phyloP scores from a whole-genome alignment of 768 basidiomycete species.

The Saitozyma podzolica region DNA sequence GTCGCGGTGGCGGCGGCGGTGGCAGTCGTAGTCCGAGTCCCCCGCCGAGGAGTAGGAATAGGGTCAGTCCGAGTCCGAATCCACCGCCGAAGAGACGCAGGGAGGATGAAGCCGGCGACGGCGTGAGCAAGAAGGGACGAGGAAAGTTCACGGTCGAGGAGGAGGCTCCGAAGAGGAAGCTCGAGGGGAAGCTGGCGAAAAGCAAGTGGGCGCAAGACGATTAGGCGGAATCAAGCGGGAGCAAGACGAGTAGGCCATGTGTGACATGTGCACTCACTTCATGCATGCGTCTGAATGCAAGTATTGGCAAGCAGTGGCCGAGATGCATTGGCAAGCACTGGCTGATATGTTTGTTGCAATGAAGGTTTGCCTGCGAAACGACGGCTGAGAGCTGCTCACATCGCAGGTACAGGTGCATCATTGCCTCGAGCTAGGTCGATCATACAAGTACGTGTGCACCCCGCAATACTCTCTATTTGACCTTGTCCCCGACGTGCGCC shows the following conservation, averaged over 20 bases:
- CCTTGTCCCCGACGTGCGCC: too few species aligned
- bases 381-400: too few species aligned
- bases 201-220: constrained; percentile 20
- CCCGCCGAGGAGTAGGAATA: constrained; percentile 8
- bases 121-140: constrained; percentile 18
- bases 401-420: too few species aligned
- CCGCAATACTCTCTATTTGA: too few species aligned
- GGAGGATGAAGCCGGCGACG: constrained; percentile 13
- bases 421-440: too few species aligned
- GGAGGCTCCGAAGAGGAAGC: constrained; percentile 24
- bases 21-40: constrained; percentile 2
- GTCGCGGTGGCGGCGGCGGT: not conserved
- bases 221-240: not conserved
- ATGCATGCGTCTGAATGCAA: too few species aligned
- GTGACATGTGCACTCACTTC: not conserved
- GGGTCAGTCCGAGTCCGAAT: constrained; percentile 1
- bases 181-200: constrained; percentile 28
- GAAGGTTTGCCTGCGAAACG: too few species aligned
- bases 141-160: constrained; percentile 22
- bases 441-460: too few species aligned
- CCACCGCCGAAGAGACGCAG: constrained; percentile 11
- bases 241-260: not conserved
- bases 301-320: too few species aligned
- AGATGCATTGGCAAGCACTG: too few species aligned
- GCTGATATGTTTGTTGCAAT: too few species aligned